A percentile compares a stretch with the other conserved stretches of the same genome.
Conservation (phyloP, 1,284 basidiomycete species). For the Gomphus sp. region DNA sequence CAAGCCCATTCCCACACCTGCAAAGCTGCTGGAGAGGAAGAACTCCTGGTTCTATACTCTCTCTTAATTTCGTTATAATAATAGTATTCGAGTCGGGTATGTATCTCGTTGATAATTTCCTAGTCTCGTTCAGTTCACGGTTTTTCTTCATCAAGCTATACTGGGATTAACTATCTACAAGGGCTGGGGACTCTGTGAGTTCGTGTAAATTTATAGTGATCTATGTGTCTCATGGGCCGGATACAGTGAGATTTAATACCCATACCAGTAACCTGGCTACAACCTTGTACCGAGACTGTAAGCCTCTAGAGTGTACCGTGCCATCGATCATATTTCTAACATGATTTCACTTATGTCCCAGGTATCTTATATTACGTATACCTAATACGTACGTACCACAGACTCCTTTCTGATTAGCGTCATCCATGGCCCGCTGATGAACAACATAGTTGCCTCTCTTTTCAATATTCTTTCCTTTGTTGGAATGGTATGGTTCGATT, state of each 20-base stretch:
- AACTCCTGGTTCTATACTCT: background rate
- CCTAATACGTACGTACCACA: background rate
- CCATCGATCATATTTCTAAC: background rate
- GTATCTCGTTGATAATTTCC: background rate
- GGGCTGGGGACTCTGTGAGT: too few species aligned
- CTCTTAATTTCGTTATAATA: slow-evolving; percentile 1
- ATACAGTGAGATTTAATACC: too few species aligned
- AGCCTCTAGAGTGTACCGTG: background rate
- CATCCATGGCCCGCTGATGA: too few species aligned
- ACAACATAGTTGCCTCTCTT: background rate
- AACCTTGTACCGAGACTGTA: too few species aligned
- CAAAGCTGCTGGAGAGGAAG: background rate
- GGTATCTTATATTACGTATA: background rate
- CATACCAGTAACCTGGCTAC: too few species aligned
- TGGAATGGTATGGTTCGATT: background rate
- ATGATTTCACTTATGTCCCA: too few species aligned
- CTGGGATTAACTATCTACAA: too few species aligned
- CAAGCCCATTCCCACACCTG: background rate
- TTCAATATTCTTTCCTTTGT: background rate
- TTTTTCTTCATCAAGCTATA: background rate
- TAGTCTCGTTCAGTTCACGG: background rate
- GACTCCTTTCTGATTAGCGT: too few species aligned
- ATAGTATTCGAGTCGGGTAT: slow-evolving; percentile 4
- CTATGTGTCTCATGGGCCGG: too few species aligned
- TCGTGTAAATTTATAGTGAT: too few species aligned